Conservation (phyloP, 2,329 filamentous ascomycete species). For the Cordyceps sp. region DNA sequence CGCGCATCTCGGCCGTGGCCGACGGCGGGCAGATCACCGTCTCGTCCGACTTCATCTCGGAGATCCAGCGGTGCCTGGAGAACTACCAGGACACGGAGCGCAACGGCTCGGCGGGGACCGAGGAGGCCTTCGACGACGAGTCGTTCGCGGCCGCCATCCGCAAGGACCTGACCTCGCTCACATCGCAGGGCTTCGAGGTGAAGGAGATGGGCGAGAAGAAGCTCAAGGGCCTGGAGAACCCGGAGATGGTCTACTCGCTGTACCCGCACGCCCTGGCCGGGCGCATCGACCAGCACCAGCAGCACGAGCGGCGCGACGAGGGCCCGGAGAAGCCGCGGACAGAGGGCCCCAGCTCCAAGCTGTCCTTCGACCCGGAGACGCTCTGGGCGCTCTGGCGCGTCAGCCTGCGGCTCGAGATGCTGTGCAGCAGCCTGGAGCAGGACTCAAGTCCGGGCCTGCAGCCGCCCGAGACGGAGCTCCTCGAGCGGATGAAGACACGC, state of each 20-base stretch:
- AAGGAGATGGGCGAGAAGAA: constrained; percentile 93
- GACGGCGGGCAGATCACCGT: constrained; percentile 96
- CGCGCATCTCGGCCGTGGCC: constrained; percentile 83
- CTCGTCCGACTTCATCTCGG: constrained; percentile 90
- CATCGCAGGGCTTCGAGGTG: constrained; percentile 85
- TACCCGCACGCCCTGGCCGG: constrained; percentile 81
- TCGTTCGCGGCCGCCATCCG: constrained; percentile 59
- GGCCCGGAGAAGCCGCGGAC: constrained; percentile 40
- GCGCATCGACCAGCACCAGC: constrained; percentile 53
- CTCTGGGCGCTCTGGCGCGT: constrained; percentile 86
- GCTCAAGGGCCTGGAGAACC: constrained; percentile 92
- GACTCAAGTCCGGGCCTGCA: constrained; percentile 47
- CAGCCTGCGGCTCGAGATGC: constrained; percentile 76
- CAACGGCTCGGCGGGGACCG: constrained; percentile 48
- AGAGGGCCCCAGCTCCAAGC: constrained; percentile 46
- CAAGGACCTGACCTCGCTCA: constrained; percentile 73
- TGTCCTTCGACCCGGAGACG: constrained; percentile 63
- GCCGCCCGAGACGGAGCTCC: constrained; percentile 65
- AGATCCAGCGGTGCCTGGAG: constrained; percentile 82
- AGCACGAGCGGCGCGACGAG: constrained; percentile 26
- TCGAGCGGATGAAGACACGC: constrained; percentile 49
- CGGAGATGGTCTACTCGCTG: constrained; percentile 86
- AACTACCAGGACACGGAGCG: constrained; percentile 76
- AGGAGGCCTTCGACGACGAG: constrained; percentile 57
- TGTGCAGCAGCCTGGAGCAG: constrained; percentile 71